Percentiles rank a stretch among this genome's conserved stretches.
These are phyloP conservation scores for Lentinula raphanica DNA, from an alignment of 768 basidiomycete species.

Conservation along the genomic window DNA sequence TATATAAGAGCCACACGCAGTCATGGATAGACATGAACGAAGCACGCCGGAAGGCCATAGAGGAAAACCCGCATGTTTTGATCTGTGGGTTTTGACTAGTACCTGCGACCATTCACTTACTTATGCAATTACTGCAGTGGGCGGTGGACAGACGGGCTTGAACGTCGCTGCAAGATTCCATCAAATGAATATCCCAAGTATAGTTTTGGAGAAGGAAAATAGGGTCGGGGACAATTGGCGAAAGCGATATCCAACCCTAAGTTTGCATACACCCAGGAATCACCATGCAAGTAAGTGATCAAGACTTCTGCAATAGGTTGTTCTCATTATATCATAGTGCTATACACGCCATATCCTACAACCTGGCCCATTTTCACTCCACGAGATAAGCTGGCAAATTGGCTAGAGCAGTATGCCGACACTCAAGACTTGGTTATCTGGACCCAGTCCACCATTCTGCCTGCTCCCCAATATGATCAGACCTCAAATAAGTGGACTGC, in stretches of 20 bases:
- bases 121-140: conserved; percentile 17
- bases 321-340: conserved; percentile 20
- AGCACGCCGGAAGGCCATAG: conserved; percentile 30
- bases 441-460: conserved; percentile 28
- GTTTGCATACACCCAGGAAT: conserved; percentile 36
- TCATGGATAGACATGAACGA: conserved; percentile 30
- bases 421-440: conserved; percentile 40
- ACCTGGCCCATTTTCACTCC: conserved; percentile 39
- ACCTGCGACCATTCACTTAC: background rate
- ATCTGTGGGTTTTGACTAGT: conserved; percentile 25
- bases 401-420: conserved; percentile 36
- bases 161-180: conserved; percentile 41
- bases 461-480: conserved; percentile 29
- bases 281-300: conserved; percentile 13
- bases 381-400: conserved; percentile 37
- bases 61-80: conserved; percentile 32
- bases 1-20: conserved; percentile 32
- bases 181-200: conserved; percentile 44
- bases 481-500: conserved; percentile 28
- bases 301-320: conserved; percentile 7
- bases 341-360: conserved; percentile 25
- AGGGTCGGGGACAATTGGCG: conserved; percentile 60
- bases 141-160: conserved; percentile 31
- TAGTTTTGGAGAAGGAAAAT: conserved; percentile 54
- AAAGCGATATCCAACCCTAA: conserved; percentile 53